Conservation (phyloP, 2,329 filamentous ascomycete species). For the Scortechinia acanthostroma region DNA sequence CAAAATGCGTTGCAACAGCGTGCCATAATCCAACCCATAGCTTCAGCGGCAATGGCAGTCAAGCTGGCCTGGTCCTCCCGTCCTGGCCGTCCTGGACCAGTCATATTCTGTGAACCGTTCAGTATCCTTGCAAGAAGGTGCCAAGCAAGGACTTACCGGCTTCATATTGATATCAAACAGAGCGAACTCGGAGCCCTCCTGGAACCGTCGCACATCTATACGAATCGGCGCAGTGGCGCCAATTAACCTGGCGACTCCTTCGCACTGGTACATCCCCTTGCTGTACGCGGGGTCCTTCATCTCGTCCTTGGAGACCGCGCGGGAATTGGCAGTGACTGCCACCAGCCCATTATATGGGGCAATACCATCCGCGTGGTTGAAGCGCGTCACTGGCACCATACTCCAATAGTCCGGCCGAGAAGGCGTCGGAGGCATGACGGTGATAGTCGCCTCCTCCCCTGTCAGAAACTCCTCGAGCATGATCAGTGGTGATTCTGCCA, state of each 20-base stretch:
- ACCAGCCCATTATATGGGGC: conserved; percentile 35
- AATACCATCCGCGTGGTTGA: conserved; percentile 30
- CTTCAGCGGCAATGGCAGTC: conserved; percentile 26
- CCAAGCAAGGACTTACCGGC: conserved; percentile 24
- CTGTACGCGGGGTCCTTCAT: conserved; percentile 18
- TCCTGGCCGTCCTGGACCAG: conserved; percentile 30
- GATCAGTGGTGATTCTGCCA: conserved; percentile 21
- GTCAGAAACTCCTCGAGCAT: conserved; percentile 31
- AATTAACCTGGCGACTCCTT: conserved; percentile 25
- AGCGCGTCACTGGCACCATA: conserved; percentile 26
- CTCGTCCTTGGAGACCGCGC: conserved; percentile 21
- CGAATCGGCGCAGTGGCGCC: conserved; percentile 32
- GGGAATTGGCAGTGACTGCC: conserved; percentile 36
- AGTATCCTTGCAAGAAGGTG: no score
- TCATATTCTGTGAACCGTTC: conserved; percentile 39
- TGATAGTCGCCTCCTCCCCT: conserved; percentile 32
- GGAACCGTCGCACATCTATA: conserved; percentile 33
- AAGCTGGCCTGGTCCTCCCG: conserved; percentile 34
- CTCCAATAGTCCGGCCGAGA: conserved; percentile 18
- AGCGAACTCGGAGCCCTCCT: conserved; percentile 24
- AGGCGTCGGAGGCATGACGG: conserved; percentile 29
- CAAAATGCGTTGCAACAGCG: conserved; percentile 23
- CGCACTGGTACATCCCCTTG: conserved; percentile 24
- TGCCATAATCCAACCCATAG: conserved; percentile 26
- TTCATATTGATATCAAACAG: conserved; percentile 45